Evolutionary conservation across 257 asterid genomes (phyloP).

Genomic region (Solanum medicagineum): DNA sequence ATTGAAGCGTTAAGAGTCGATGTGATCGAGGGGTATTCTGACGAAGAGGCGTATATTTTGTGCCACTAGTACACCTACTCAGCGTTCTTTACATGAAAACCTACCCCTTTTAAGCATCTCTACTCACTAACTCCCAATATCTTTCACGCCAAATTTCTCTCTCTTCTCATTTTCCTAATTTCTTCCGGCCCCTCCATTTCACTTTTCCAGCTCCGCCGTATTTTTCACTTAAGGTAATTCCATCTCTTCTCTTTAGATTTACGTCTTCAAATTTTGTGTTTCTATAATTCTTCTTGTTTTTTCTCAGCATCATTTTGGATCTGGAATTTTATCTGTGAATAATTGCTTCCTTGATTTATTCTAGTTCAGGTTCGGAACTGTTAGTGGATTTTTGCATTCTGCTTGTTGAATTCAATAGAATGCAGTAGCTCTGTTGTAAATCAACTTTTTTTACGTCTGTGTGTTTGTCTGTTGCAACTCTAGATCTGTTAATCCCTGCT

Average conservation of each 20-base stretch:
- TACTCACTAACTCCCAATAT: not conserved
- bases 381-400: not conserved
- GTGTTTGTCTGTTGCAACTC: not conserved
- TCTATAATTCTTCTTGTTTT: not conserved
- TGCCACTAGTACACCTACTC: not conserved
- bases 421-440: not conserved
- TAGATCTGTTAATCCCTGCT: not conserved
- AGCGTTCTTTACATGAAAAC: constrained; percentile 5
- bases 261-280: not conserved
- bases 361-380: not conserved
- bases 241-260: not conserved
- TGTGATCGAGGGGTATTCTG: constrained; percentile 8
- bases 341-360: not conserved
- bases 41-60: constrained; percentile 1
- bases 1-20: not conserved
- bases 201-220: not conserved
- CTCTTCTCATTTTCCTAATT: not conserved
- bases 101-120: not conserved
- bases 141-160: not conserved
- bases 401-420: not conserved
- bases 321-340: not conserved
- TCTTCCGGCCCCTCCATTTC: not conserved
- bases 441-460: not conserved
- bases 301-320: not conserved
- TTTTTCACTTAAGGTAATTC: not conserved